Evolutionary conservation across 108 stramenopile species (phyloP).

Genomic region (Nitzschia sp.): DNA sequence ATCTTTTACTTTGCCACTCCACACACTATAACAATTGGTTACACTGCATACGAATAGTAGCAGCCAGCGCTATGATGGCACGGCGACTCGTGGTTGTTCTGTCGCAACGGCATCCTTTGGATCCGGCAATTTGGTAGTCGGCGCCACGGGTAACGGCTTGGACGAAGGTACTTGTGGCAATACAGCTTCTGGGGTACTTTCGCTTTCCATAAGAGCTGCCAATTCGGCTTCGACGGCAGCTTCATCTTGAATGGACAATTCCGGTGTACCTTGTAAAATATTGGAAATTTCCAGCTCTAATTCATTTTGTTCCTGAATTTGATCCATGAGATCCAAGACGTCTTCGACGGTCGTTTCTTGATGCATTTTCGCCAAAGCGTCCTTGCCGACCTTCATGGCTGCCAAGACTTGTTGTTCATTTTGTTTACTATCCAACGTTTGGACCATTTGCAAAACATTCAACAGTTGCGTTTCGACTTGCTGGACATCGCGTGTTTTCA

Average conservation of each 20-base stretch:
- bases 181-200: neutral
- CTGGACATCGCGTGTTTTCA: slow-evolving; percentile 76
- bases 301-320: slow-evolving; percentile 82
- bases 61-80: slow-evolving; percentile 12
- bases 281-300: slow-evolving; percentile 82
- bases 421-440: slow-evolving; percentile 83
- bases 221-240: slow-evolving; percentile 54
- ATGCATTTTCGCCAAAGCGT: slow-evolving; percentile 86
- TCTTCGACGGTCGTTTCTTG: slow-evolving; percentile 87
- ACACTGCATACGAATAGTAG: neutral
- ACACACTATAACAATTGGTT: neutral
- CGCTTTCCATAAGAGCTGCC: slow-evolving; percentile 41
- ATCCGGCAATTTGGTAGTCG: slow-evolving; percentile 26
- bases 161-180: slow-evolving; percentile 35
- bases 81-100: slow-evolving; percentile 13
- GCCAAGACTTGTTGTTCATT: slow-evolving; percentile 74
- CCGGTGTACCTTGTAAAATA: slow-evolving; percentile 42
- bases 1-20: too few relatives aligned
- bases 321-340: slow-evolving; percentile 91
- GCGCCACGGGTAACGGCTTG: slow-evolving; percentile 29
- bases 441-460: slow-evolving; percentile 84
- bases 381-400: slow-evolving; percentile 80
- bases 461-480: slow-evolving; percentile 75
- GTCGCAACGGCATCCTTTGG: slow-evolving; percentile 17
- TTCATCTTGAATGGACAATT: slow-evolving; percentile 46